Evolutionary conservation across 768 basidiomycete genomes (phyloP), one percentile per base, ranked within the genome.

Genomic region (Cyclocybe aegerita): DNA sequence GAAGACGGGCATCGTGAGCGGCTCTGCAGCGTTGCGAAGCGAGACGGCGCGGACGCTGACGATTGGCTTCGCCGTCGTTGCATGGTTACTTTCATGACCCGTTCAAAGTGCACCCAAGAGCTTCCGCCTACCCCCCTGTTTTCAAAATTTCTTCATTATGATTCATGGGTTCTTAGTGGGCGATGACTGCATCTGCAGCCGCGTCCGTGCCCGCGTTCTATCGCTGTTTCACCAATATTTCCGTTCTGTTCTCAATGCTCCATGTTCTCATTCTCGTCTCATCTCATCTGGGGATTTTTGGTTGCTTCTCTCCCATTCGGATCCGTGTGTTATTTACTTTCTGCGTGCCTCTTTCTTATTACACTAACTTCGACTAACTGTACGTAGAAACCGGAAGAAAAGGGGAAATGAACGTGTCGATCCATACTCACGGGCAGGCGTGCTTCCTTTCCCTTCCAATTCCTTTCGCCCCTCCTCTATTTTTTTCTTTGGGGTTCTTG

Each of bases 1-100:
- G 10, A 53, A 56, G 39, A 66, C 61, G 8, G 44, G 42, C 9
- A n/a, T 59, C 2, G 45, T 48, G 11, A 63, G 47, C 39, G 46
- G 53, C 14, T 61, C 60, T 3, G 14, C 39, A 40, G 14, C 53
- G 9, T 11, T 49, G 30, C n/a, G 49, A 16, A 15, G 17, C 34
- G 36, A 31, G 7, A 30, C 56, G 10, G 35, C 46, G 12, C 39
- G 40, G 50, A 37, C 47, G 11, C 14, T 54, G 10, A 30, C 40
- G 12, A 46, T 39, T 10, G 14, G 23, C 15, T 11, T 49, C 8
- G 35, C 32, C 10, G 16, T 46, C 12, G 40, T 57, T 32, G 45
- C 36, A 14, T 52, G 43, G 49, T 39, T 46, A 35, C 32, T 51
- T 11, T 37, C 50, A 40, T 44, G 31, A 33, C 23, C 15, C 33